These are phyloP conservation scores for Nothomitra cinnamomea DNA, from an alignment of 2,329 filamentous ascomycete species.

Conservation along the genomic window DNA sequence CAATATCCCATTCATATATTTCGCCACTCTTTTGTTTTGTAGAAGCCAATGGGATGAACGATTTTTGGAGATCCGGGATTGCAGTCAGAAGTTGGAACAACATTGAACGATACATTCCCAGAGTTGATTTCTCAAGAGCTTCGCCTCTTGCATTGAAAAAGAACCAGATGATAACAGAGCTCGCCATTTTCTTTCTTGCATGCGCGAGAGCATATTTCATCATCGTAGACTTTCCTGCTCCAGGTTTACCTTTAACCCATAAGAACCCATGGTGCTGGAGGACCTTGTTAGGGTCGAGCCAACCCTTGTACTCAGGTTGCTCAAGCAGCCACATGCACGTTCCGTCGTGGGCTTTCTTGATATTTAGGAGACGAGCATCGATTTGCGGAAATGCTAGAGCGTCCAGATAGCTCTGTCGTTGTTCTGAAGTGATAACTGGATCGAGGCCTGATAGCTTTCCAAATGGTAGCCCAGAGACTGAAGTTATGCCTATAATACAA, in stretches of 20 bases:
- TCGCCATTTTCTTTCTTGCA: slow-evolving; percentile 9
- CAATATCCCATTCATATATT: slow-evolving; percentile 12
- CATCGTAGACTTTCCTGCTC: slow-evolving; percentile 25
- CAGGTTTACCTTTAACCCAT: slow-evolving; percentile 26
- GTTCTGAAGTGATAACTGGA: background rate
- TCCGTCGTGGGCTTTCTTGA: slow-evolving; percentile 21
- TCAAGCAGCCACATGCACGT: slow-evolving; percentile 28
- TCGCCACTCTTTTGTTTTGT: slow-evolving; percentile 9
- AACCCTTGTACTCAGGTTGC: slow-evolving; percentile 20
- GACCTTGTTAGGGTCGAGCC: slow-evolving; percentile 20
- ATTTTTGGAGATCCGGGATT: slow-evolving; percentile 18
- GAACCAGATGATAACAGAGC: slow-evolving; percentile 23
- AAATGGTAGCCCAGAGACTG: no score
- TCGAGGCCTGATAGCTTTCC: no score
- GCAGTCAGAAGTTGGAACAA: slow-evolving; percentile 28
- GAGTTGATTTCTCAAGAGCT: slow-evolving; percentile 26
- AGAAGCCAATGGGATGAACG: slow-evolving; percentile 17
- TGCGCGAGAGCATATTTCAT: slow-evolving; percentile 17
- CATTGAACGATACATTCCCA: slow-evolving; percentile 34
- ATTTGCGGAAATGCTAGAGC: slow-evolving; percentile 24
- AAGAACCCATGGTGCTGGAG: slow-evolving; percentile 13
- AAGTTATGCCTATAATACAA: no score
- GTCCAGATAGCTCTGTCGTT: slow-evolving; percentile 13
- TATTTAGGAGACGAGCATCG: slow-evolving; percentile 21
- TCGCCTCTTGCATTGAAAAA: slow-evolving; percentile 33